Evolutionary conservation across 2,329 filamentous ascomycete species (phyloP), one percentile per base, ranked within the genome.

Genomic region (Pseudogymnoascus sp.): DNA sequence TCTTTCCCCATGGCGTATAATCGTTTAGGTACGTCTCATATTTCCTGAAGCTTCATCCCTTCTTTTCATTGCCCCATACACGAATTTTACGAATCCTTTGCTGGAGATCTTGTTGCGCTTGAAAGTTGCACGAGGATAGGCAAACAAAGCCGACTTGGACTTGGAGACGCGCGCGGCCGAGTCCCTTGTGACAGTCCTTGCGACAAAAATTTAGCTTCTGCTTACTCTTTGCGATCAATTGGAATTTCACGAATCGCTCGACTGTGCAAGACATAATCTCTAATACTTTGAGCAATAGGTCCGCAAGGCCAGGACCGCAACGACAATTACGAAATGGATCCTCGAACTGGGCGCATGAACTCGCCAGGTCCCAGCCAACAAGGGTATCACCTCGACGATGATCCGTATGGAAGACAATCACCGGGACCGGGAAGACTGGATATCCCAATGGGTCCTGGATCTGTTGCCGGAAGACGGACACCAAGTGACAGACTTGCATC

Each of bases 321-420:
- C 78, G 80, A 86, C 77, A 79, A 84, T 70, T 84, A 84, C 77
- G 80, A 83, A 74, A 87, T 87, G 84, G 82, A 85, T 71, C 79
- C 77, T 68, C 74, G 71, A 67, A 82, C 80, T 69, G 80, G 82
- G 75, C 85, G 88, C 69, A 85, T 89, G 64, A 90, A 90, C 62
- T 95, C 91, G 57, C 90, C 91, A 35, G 88, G 86, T 60, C 87
- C 28, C 15, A 57, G 28, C 47, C 47, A 57, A 26, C 47, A 57
- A 26, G 47, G 47, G 2, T 96, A 96, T 75, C 90, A 96, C 73
- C 82, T 96, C 57, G 88, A 95, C 50, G 90, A 96, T 74, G 84
- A 87, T 68, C 68, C 68, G 19, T 72, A 74, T 68, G 68, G 70
- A 28, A 69, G 69, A 33, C 65, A 64, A 23, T 69, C 68, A 35